Evolutionary conservation across 2,329 filamentous ascomycete genomes (phyloP), one percentile per base, ranked within the genome.

Genomic region (Ceratocystis albifundus): DNA sequence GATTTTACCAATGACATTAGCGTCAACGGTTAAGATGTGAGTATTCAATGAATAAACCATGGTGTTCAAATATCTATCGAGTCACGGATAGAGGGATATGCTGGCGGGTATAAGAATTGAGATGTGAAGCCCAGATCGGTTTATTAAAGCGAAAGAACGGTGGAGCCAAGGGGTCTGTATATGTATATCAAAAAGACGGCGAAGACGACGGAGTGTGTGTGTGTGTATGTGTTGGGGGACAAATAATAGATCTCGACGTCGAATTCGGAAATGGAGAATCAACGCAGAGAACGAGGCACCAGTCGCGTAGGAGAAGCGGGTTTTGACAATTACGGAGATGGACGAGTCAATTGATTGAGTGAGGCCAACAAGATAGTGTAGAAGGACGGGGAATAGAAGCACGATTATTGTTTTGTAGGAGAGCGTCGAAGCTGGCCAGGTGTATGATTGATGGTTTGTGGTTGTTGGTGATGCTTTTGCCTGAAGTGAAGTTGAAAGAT

Each of bases 1-100:
- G 73, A 97, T 90, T 75, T 95, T 90, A 80, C 94, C 89, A 75
- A 99, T 92, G 71, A 93, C 88, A 74, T 88, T 89, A 70, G 90
- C 87, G 79, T 96, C 91, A 75, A 97, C 89, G 69, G 90, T 91
- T 74, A 97, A 82, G 75, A 97, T 89, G 73, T 93, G 89, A 69
- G 88, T 87, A 76, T 89, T 86, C 76, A 96, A 82, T 77, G 84
- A 83, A 74, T 89, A 86, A 78, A 90, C 90, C 93, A 97, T 97
- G 68, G 72, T 77, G 76, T 71, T 72, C 67, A 65, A 28, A 41
- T 53, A 32, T 17, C 70, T 53, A 22, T 17, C 70, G 73, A 75
- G 75, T 77, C 77, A 74, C 62, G 55, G 64, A 62, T 62, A 66
- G 67, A 64, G 53, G 45, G 36, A n/a, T 41, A n/a, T 41, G n/a